Evolutionary conservation across 345 rosid genomes (phyloP), one percentile per base, ranked within the genome.

Genomic region (Citrus unshiu): DNA sequence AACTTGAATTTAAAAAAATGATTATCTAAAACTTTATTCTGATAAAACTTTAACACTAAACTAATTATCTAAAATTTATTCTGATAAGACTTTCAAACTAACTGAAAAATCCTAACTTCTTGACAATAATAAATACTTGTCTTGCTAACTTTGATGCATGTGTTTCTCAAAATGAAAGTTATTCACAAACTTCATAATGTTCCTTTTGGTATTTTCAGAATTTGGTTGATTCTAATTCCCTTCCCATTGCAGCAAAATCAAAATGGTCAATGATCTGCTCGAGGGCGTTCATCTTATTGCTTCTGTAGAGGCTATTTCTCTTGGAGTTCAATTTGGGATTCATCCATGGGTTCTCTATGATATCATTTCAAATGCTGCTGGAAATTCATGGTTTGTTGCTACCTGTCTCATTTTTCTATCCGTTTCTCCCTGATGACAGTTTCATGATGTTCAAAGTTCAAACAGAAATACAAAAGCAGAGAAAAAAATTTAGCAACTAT

Each of bases 341-440:
- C 94, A 95, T 89, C 99, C 99, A 22, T 91, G 95, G 96, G 93
- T 95, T 73, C 85, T 93, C 82, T 95, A 95, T 81, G 89, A 95
- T 86, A 95, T 95, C 80, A 89, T 95, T 79, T 91, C 99, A 67
- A 92, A 93, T 88, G 98, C 99, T 74, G 99, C 99, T 85, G 99
- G 99, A 79, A 95, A 90, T 84, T 95, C 99, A 82, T 90, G 99
- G 99, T 95, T 74, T 78, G 92, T 73, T 37, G 75, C 82, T 62
- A 39, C 57, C 77, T 70, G 40, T 77, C 54, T 35, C 22, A 51
- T 57, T 64, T 46, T 71, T 18, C 68, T 77, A 72, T n/a, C 73
- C 7, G 46, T 35, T 49, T 61, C 61, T 37, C 58, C 29, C 22
- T 40, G 66, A 25, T 19, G 77, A 40, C 60, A 46, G 64, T 73